These are phyloP conservation scores for Aspergillus arachidicola DNA, from an alignment of 2,329 filamentous ascomycete species.

Conservation along the genomic window DNA sequence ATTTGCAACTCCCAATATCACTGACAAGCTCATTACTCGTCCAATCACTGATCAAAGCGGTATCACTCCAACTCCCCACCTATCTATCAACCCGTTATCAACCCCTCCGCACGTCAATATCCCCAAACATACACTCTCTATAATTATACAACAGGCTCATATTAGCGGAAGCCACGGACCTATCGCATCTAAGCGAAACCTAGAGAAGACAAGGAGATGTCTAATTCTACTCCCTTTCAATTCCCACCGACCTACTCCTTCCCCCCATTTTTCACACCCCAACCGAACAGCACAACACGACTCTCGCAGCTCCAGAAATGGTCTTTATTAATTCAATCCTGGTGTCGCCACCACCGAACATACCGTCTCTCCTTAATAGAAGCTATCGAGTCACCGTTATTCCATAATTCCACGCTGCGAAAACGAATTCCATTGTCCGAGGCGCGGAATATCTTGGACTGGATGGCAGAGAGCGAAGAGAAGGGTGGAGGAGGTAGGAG, in stretches of 20 bases:
- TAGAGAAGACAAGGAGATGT: constrained; percentile 6
- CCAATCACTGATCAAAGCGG: background rate
- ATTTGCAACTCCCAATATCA: background rate
- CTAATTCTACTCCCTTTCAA: constrained; percentile 32
- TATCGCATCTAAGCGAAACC: background rate
- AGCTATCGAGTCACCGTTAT: constrained; percentile 60
- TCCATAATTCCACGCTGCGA: constrained; percentile 51
- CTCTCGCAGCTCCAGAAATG: constrained; percentile 71
- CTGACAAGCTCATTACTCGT: background rate
- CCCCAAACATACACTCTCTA: background rate
- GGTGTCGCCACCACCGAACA: constrained; percentile 76
- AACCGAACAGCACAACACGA: constrained; percentile 49
- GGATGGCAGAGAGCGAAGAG: constrained; percentile 53
- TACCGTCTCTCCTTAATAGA: constrained; percentile 73
- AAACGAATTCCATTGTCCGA: constrained; percentile 55
- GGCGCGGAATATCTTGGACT: constrained; percentile 57
- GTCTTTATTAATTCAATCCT: constrained; percentile 80
- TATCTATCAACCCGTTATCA: background rate
- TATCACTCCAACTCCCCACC: background rate
- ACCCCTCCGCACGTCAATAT: background rate
- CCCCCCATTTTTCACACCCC: constrained; percentile 57
- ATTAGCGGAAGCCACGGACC: background rate
- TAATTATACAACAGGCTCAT: background rate
- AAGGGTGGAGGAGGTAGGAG: constrained; percentile 50
- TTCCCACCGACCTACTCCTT: constrained; percentile 49